phyloP scores from a whole-genome alignment of 768 basidiomycete species.

The Lepiota subincarnata region DNA sequence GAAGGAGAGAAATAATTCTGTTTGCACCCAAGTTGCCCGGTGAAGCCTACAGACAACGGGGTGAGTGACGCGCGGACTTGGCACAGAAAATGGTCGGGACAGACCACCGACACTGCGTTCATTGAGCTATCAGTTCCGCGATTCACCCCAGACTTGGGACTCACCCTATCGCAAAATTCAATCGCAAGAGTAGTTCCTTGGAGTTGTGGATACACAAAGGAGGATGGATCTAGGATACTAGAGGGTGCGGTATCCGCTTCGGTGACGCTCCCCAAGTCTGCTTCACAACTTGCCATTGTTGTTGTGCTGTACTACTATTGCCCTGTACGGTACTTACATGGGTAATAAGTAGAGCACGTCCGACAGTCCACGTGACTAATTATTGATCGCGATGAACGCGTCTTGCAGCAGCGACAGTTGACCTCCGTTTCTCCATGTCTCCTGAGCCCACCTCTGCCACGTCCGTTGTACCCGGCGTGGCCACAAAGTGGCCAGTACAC shows the following conservation, averaged over 20 bases:
- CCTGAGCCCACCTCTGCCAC: neutral
- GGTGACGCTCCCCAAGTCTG: neutral
- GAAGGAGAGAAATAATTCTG: slow-evolving; percentile 89
- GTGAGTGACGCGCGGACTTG: neutral
- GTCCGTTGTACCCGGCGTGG: neutral
- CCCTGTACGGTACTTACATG: no score
- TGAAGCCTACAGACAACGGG: slow-evolving; percentile 63
- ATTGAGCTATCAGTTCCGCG: neutral
- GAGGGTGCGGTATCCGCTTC: neutral
- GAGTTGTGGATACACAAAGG: slow-evolving; percentile 53
- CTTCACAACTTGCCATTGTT: slow-evolving; percentile 11
- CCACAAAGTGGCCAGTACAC: slow-evolving; percentile 60
- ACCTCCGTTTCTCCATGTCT: slow-evolving; percentile 2
- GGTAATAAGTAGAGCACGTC: no score
- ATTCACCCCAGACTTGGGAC: slow-evolving; percentile 22
- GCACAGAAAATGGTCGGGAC: slow-evolving; percentile 15
- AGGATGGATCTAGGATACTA: slow-evolving; percentile 38
- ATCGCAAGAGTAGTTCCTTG: slow-evolving; percentile 59
- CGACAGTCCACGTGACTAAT: slow-evolving; percentile 28
- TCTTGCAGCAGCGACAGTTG: slow-evolving; percentile 26
- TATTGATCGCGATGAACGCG: slow-evolving; percentile 40
- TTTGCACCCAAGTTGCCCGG: slow-evolving; percentile 90
- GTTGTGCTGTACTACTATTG: slow-evolving; percentile 1
- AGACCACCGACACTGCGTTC: slow-evolving; percentile 73
- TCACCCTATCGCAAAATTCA: slow-evolving; percentile 90